These are phyloP conservation scores for Vigna nakashimae DNA, from an alignment of 306 rosid species.

Conservation along the genomic window DNA sequence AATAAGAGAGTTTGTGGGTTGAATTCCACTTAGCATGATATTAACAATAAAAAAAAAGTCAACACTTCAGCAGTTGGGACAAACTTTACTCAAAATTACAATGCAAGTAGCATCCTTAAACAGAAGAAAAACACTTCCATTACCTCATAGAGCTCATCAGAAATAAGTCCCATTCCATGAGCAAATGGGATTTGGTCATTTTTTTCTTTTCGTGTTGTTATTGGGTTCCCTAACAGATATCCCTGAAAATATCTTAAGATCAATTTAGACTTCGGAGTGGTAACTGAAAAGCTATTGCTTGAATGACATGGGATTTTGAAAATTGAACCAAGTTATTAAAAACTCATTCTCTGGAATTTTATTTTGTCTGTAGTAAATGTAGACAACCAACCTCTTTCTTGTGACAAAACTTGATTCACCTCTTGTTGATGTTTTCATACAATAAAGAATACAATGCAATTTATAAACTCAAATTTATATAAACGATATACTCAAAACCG, in stretches of 20 bases:
- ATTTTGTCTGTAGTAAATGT: background rate
- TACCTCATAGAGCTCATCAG: conserved; percentile 69
- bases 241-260: conserved; percentile 54
- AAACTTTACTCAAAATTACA: too few relatives aligned
- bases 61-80: too few relatives aligned
- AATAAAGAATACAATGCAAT: too few relatives aligned
- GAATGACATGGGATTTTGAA: background rate
- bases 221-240: conserved; percentile 62
- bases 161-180: conserved; percentile 73
- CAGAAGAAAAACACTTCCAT: background rate
- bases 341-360: conserved; percentile 5
- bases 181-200: conserved; percentile 48
- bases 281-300: background rate
- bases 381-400: too few relatives aligned
- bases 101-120: background rate
- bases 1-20: too few relatives aligned
- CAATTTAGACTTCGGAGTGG: conserved; percentile 5
- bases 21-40: too few relatives aligned
- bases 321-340: background rate
- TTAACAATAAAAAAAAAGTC: too few relatives aligned
- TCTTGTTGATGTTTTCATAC: too few relatives aligned
- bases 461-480: too few relatives aligned
- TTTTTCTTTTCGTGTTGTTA: background rate
- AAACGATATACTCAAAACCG: too few relatives aligned
- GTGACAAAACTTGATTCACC: too few relatives aligned